phyloP scores from a whole-genome alignment of 2,329 filamentous ascomycete genomes.

The Didymella pomorum region DNA sequence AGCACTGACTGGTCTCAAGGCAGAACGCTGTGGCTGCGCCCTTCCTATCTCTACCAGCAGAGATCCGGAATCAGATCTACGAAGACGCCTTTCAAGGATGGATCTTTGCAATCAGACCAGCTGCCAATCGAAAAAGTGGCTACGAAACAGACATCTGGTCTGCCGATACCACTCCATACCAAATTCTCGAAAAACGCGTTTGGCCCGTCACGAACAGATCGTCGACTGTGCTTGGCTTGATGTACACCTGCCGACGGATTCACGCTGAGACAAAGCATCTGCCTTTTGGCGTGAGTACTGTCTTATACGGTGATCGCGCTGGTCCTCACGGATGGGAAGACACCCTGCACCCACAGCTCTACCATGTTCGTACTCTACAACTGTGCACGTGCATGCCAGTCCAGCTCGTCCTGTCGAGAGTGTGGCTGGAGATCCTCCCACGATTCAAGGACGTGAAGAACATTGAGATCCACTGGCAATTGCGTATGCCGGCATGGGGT shows the following conservation, averaged over 20 bases:
- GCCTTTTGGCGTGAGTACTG: not conserved
- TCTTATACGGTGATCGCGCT: conserved; percentile 3
- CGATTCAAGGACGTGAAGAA: conserved; percentile 4
- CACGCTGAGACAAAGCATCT: conserved; percentile 12
- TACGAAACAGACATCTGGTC: conserved; percentile 8
- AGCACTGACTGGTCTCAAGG: not conserved
- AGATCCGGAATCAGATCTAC: conserved; percentile 9
- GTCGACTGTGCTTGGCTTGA: not conserved
- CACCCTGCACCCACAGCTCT: not conserved
- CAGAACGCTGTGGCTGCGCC: not conserved
- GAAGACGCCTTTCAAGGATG: conserved; percentile 7
- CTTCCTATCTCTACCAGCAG: conserved; percentile 8
- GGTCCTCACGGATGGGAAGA: conserved; percentile 1
- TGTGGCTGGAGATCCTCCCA: conserved; percentile 8
- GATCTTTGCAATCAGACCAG: conserved; percentile 3
- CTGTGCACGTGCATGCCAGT: conserved; percentile 9
- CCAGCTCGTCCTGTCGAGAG: conserved; percentile 4
- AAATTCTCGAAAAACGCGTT: not conserved
- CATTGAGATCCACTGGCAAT: conserved; percentile 7
- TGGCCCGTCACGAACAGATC: not conserved
- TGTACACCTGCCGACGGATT: conserved; percentile 10
- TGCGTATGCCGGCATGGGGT: conserved; percentile 9
- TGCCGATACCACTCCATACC: not conserved
- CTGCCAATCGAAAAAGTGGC: not conserved
- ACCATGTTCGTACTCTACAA: not conserved